These are phyloP conservation scores for Lepiota venenata DNA, from an alignment of 768 basidiomycete genomes.

Conservation along the genomic window DNA sequence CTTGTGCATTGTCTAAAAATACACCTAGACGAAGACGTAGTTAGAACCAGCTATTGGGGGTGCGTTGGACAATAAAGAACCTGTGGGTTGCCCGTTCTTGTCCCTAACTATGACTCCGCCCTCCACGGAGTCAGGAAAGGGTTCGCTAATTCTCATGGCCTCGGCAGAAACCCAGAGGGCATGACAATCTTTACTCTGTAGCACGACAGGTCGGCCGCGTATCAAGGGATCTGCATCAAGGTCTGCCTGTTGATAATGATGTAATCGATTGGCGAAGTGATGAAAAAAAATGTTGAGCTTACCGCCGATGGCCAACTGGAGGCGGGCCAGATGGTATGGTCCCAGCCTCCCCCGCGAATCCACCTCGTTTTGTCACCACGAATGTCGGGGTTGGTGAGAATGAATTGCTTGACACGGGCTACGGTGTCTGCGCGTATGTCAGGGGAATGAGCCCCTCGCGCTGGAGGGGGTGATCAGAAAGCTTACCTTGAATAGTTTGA, in stretches of 20 bases:
- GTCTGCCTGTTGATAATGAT: constrained; percentile 45
- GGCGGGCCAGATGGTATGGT: constrained; percentile 75
- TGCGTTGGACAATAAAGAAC: constrained; percentile 31
- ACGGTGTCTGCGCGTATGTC: constrained; percentile 49
- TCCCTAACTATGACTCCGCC: constrained; percentile 82
- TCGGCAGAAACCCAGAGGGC: constrained; percentile 80
- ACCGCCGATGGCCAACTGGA: constrained; percentile 69
- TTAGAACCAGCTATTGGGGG: constrained; percentile 2
- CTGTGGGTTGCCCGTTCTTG: constrained; percentile 62
- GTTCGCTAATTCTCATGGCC: constrained; percentile 53
- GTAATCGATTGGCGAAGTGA: background rate
- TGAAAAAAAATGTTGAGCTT: constrained; percentile 14
- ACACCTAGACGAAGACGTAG: constrained; percentile 43
- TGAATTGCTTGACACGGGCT: constrained; percentile 55
- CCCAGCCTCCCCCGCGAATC: constrained; percentile 87
- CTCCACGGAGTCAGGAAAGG: constrained; percentile 66
- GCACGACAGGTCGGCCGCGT: constrained; percentile 63
- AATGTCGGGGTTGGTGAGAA: constrained; percentile 56
- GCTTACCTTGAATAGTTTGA: constrained; percentile 50
- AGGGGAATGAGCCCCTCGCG: background rate
- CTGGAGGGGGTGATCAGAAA: background rate
- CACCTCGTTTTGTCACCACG: constrained; percentile 52
- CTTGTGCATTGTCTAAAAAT: constrained; percentile 85
- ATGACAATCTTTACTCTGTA: constrained; percentile 87
- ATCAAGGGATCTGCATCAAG: constrained; percentile 71